These are phyloP conservation scores for Lumnitzera racemosa DNA, from an alignment of 345 rosid genomes.

Conservation along the genomic window DNA sequence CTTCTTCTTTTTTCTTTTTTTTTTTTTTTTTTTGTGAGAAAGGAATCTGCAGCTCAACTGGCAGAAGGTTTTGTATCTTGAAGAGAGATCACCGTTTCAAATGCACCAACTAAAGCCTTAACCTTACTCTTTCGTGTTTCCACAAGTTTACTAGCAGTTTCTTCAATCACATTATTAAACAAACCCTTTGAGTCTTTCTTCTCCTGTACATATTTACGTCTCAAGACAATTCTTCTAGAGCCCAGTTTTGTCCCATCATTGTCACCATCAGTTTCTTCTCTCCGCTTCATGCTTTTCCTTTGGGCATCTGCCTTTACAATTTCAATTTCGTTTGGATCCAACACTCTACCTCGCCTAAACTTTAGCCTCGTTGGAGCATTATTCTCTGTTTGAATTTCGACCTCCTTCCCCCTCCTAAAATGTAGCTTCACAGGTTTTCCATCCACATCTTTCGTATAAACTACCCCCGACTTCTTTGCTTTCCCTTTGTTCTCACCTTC, in stretches of 20 bases:
- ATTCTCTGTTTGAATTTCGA: constrained; percentile 42
- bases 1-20: no score
- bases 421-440: constrained; percentile 33
- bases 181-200: constrained; percentile 49
- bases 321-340: constrained; percentile 28
- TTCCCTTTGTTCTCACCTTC: constrained; percentile 23
- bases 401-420: constrained; percentile 57
- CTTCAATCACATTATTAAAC: constrained; percentile 84
- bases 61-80: constrained; percentile 46
- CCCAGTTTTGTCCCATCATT: constrained; percentile 7
- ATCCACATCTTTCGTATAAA: constrained; percentile 21
- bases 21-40: no score
- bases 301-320: constrained; percentile 21
- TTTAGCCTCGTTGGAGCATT: constrained; percentile 56
- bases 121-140: constrained; percentile 87
- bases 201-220: constrained; percentile 58
- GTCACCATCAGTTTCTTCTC: constrained; percentile 25
- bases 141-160: constrained; percentile 83
- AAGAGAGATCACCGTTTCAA: constrained; percentile 88
- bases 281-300: constrained; percentile 36
- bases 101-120: constrained; percentile 93
- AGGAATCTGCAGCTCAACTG: no score
- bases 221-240: constrained; percentile 49
- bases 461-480: constrained; percentile 10
- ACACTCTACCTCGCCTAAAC: constrained; percentile 48